Evolutionary conservation across 2,329 filamentous ascomycete species (phyloP), one percentile per base, ranked within the genome.

Genomic region (Fusarium sp.): DNA sequence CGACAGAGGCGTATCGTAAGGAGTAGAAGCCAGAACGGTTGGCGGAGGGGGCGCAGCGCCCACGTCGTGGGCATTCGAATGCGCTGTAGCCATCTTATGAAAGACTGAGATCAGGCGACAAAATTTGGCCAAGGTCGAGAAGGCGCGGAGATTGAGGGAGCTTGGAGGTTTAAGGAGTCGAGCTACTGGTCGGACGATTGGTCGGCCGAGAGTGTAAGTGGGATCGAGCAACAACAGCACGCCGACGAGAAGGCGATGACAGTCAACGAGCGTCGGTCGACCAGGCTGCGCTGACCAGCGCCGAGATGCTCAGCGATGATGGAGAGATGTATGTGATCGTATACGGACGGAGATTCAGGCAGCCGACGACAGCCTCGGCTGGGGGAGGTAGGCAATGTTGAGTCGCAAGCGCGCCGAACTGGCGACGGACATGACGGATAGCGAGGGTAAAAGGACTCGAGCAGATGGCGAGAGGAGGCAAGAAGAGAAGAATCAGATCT

Each of bases 351-450:
- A 31, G 48, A 50, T 67, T 78, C 71, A 78, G 61, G 68, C 71
- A 71, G 65, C 59, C 56, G 64, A 71, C 43, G 72, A 71, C 54
- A 72, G 67, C 74, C 77, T 76, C 72, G 71, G 75, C 65, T 71
- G 65, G 33, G 57, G 64, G 64, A 68, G 64, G 61, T 68, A 74
- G 75, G 62, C 64, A 77, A 67, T 74, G 54, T 65, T 73, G 68
- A 77, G 72, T 78, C 72, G 76, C 73, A 74, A 76, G 69, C 67
- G 76, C 71, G 75, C 73, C 68, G 69, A 69, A 67, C 66, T 75
- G 71, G 69, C 77, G 75, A 69, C 70, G 75, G 62, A 79, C 77
- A 79, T 79, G 77, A 69, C 76, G 73, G 62, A 78, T 41, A 72
- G 57, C 60, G 50, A 69, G 67, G 27, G 58, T 68, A 24, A 45